A percentile compares a stretch with the other conserved stretches of the same genome.
Evolutionary conservation across 371 early-diverging fungal genomes (phyloP).

Genomic region (Rozella allomycis): DNA sequence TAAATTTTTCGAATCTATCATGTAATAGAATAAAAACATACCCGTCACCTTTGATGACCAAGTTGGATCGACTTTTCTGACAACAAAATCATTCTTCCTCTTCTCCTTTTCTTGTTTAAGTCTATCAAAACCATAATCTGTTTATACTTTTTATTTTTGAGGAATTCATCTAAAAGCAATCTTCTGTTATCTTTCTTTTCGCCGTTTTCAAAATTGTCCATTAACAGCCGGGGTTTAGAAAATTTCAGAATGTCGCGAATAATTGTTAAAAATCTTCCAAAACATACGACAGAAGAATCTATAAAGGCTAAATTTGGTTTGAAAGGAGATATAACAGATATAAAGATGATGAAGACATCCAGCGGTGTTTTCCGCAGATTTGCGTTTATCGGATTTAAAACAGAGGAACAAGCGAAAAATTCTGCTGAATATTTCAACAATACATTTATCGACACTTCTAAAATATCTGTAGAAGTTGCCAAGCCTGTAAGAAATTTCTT

Average conservation of each 20-base stretch:
- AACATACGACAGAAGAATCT: constrained; percentile 54
- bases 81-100: no score
- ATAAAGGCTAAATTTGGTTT: constrained; percentile 62
- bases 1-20: no score
- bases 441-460: constrained; percentile 72
- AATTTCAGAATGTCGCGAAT: constrained; percentile 28
- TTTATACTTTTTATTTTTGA: no score
- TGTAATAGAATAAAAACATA: no score
- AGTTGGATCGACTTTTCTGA: no score
- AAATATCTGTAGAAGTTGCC: constrained; percentile 63
- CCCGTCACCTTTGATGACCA: no score
- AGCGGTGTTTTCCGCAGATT: constrained; percentile 63
- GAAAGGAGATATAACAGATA: constrained; percentile 73
- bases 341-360: constrained; percentile 52
- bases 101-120: no score
- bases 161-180: no score
- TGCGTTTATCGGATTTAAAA: constrained; percentile 73
- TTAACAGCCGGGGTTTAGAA: no score
- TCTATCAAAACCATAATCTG: no score
- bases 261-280: constrained; percentile 82
- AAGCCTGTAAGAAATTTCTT: constrained; percentile 35
- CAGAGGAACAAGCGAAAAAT: constrained; percentile 54
- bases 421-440: constrained; percentile 66
- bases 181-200: no score
- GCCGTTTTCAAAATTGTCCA: no score